phyloP scores from a whole-genome alignment of 1,284 basidiomycete species.

The Pseudozyma thailandica region DNA sequence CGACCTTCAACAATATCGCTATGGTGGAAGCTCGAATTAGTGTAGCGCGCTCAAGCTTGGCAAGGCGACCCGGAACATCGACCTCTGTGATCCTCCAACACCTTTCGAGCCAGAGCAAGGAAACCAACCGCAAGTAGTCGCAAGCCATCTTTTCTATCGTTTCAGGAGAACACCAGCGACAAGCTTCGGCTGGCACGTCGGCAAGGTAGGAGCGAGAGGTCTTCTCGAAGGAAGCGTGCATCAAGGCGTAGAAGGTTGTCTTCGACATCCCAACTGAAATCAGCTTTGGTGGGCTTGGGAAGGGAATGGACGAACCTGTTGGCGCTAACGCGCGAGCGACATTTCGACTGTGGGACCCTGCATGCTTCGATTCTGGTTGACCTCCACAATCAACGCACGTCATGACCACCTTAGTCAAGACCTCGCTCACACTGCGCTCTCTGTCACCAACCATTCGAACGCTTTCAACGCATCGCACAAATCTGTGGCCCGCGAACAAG shows the following conservation, averaged over 20 bases:
- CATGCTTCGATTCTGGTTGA: constrained; percentile 7
- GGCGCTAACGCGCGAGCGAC: neutral
- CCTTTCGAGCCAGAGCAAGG: constrained; percentile 75
- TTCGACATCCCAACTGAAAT: too few species aligned
- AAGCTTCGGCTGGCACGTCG: constrained; percentile 75
- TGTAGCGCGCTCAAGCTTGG: constrained; percentile 31
- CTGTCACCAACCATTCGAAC: neutral
- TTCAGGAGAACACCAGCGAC: constrained; percentile 80
- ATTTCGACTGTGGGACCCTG: constrained; percentile 17
- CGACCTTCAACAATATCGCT: too few species aligned
- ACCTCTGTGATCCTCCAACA: constrained; percentile 75
- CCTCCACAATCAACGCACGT: neutral
- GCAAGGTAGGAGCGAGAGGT: constrained; percentile 40
- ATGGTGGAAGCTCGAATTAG: too few species aligned
- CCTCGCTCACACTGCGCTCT: neutral
- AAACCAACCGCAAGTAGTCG: too few species aligned
- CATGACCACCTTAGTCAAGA: neutral
- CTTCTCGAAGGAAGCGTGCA: too few species aligned
- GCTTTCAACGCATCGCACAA: neutral
- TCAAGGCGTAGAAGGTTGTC: too few species aligned
- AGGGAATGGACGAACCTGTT: constrained; percentile 10
- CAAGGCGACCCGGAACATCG: constrained; percentile 72
- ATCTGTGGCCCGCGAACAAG: constrained; percentile 4
- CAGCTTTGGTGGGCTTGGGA: neutral
- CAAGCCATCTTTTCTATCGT: too few species aligned